Base-by-base conservation (phyloP, 306 rosid species). In the Dryas octopetala region DNA sequence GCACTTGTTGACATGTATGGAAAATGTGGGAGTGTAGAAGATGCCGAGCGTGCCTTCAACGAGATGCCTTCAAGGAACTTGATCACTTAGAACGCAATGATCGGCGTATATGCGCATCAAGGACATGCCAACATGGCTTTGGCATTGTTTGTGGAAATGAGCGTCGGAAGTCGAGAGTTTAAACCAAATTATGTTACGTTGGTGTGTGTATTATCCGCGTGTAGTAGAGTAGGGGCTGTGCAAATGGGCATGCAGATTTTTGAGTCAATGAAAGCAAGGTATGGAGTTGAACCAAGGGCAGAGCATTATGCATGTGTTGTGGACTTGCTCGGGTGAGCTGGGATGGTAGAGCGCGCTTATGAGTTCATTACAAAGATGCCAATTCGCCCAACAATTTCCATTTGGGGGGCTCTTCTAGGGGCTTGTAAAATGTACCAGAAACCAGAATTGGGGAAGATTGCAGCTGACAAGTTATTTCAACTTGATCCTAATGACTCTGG, bases 401-500 rank as follows among this genome's bases (percentile, higher is more conserved):
- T 93, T 50, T 93, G 96, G 96, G 98, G 98, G 46, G 97, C 97
- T 55, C 90, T 93, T 59, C 73, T 89, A 7, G 96, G 93, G 63
- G 93, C 97, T 63, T 93, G 92, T 76, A 88, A 75, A 89, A 85
- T 89, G 90, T 86, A 88, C 69, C 82, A 89, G 65, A 89, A 87
- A 66, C 86, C 94, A 17, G 85, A 86, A 52, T 76, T 89, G 74
- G 98, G 97, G 61, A 89, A 87, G 80, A 76, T 91, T 72, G 96
- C 91, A 3, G 96, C 98, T 9, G 87, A 91, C 15, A 89, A 88
- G 19, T 77, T 94, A 72, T 94, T 94, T 71, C 81, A 83, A 80
- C 97, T 90, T 54, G 97, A 94, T 76, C 96, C 93, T 28, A 87
- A 83, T 26, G 98, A 94, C 84, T 89, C 98, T 2, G 98, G 98